These are phyloP conservation scores for Aspergillus latus DNA, from an alignment of 2,329 filamentous ascomycete species.

Conservation along the genomic window DNA sequence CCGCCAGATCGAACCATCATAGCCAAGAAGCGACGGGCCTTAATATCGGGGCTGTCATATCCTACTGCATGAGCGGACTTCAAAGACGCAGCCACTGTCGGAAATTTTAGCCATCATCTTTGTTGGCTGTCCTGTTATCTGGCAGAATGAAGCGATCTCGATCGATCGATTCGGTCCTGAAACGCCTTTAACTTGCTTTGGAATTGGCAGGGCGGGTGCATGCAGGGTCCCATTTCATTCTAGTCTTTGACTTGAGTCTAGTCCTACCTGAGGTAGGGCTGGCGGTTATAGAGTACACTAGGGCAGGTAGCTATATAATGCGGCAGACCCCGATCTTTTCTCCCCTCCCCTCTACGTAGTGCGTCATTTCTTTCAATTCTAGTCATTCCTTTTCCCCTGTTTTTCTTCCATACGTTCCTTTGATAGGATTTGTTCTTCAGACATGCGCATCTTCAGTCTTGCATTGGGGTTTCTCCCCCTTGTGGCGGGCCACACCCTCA, in stretches of 20 bases:
- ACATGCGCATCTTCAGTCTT: conserved; percentile 10
- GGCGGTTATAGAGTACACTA: too few relatives aligned
- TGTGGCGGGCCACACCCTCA: conserved; percentile 54
- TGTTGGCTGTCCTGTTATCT: background rate
- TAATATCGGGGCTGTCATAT: background rate
- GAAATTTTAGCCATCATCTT: background rate
- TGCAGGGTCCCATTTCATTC: background rate
- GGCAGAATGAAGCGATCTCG: background rate
- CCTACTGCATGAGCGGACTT: background rate
- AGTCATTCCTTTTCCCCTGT: conserved; percentile 7
- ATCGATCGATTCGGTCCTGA: background rate
- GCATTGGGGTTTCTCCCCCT: conserved; percentile 5
- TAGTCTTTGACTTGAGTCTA: background rate
- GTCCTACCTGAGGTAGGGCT: background rate
- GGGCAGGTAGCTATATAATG: background rate
- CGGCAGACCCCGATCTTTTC: background rate
- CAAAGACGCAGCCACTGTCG: background rate
- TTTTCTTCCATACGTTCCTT: conserved; percentile 6
- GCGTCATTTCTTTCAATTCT: background rate
- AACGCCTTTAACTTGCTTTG: background rate
- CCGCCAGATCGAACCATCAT: too few relatives aligned
- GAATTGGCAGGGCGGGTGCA: background rate
- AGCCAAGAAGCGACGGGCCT: background rate
- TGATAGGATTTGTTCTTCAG: background rate
- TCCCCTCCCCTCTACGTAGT: background rate